phyloP scores from a whole-genome alignment of 1,284 basidiomycete species.

The Wolfiporia cocos region DNA sequence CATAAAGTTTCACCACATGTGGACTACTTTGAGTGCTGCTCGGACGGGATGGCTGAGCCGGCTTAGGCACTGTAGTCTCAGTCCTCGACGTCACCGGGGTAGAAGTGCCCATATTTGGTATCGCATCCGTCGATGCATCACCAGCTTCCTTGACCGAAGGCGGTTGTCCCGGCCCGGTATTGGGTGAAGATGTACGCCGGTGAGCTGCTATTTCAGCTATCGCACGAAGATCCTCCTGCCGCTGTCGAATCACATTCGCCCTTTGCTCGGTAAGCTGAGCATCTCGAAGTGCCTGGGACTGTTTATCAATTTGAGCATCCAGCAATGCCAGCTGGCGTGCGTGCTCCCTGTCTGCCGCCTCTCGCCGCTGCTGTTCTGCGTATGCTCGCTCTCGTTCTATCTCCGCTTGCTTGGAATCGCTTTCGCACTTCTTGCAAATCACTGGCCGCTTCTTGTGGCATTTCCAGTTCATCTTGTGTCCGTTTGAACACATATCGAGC shows the following conservation, averaged over 20 bases:
- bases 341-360: constrained; percentile 27
- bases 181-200: background rate
- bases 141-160: background rate
- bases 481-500: constrained; percentile 27
- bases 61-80: background rate
- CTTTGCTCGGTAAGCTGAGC: constrained; percentile 23
- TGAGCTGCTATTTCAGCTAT: constrained; percentile 10
- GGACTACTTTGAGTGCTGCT: background rate
- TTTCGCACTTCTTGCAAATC: constrained; percentile 26
- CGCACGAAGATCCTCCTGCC: constrained; percentile 27
- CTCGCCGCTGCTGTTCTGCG: constrained; percentile 27
- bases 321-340: constrained; percentile 26
- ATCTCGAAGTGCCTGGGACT: constrained; percentile 23
- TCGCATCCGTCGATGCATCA: background rate
- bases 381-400: constrained; percentile 25
- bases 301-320: constrained; percentile 22
- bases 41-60: background rate
- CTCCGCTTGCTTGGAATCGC: constrained; percentile 26
- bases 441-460: constrained; percentile 29
- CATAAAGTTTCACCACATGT: background rate
- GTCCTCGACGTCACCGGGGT: background rate
- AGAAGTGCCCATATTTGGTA: too few relatives aligned
- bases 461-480: constrained; percentile 28
- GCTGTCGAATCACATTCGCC: constrained; percentile 24
- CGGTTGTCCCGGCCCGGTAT: background rate